Conservation (phyloP, 2,329 filamentous ascomycete genomes). For the Pseudogymnoascus sp. region DNA sequence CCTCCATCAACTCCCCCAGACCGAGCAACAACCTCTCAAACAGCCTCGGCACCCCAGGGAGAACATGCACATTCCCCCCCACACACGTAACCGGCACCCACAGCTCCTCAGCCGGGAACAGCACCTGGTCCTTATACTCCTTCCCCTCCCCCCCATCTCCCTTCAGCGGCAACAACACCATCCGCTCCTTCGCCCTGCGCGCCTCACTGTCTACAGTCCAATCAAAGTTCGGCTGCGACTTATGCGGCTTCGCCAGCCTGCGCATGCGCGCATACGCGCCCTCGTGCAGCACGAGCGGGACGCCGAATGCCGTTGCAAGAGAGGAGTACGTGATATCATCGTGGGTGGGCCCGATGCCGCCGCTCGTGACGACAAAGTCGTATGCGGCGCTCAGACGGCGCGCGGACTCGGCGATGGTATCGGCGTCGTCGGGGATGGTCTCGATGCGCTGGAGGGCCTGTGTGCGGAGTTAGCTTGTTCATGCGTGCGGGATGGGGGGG, state of each 20-base stretch:
- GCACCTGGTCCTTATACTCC: conserved; percentile 60
- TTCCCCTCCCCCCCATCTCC: conserved; percentile 36
- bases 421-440: conserved; percentile 87
- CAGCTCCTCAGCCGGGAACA: conserved; percentile 72
- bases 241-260: conserved; percentile 64
- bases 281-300: conserved; percentile 70
- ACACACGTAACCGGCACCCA: conserved; percentile 90
- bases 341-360: conserved; percentile 93
- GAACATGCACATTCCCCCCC: conserved; percentile 87
- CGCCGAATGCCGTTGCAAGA: conserved; percentile 79
- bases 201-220: conserved; percentile 78
- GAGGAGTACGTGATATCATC: conserved; percentile 97
- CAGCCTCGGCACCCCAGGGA: conserved; percentile 80
- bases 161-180: conserved; percentile 82
- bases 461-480: conserved; percentile 36
- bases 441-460: conserved; percentile 76
- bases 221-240: conserved; percentile 66
- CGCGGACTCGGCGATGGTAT: conserved; percentile 82
- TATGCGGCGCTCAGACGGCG: conserved; percentile 81
- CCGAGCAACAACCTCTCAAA: conserved; percentile 73
- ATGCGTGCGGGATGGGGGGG: conserved; percentile 50
- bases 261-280: conserved; percentile 78
- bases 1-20: conserved; percentile 62
- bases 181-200: conserved; percentile 75
- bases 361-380: conserved; percentile 91